phyloP scores from a whole-genome alignment of 257 asterid species.

The Solanum corneliomulleri region DNA sequence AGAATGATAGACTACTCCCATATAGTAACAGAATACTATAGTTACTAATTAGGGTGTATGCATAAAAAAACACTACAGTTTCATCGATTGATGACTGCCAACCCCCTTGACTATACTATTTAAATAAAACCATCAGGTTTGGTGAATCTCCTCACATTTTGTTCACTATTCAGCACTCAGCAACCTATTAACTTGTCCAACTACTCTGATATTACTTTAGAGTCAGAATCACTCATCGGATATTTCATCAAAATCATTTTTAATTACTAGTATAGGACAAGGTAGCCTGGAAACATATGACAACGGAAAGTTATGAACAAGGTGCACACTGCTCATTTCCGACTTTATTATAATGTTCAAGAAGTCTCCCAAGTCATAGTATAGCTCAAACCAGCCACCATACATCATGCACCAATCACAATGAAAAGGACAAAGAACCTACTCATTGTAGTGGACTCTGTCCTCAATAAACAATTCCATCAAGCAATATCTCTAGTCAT shows the following conservation, averaged over 20 bases:
- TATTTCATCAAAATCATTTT: neutral
- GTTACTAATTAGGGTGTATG: neutral
- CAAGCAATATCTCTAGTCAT: slow-evolving; percentile 31
- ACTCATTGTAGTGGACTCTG: slow-evolving; percentile 37
- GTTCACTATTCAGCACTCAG: neutral
- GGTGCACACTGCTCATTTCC: slow-evolving; percentile 18
- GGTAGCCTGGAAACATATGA: slow-evolving; percentile 1
- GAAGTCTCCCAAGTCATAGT: slow-evolving; percentile 7
- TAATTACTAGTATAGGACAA: neutral
- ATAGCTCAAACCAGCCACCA: slow-evolving; percentile 16
- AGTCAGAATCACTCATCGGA: neutral
- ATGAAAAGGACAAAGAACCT: slow-evolving; percentile 33
- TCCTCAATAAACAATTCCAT: slow-evolving; percentile 35
- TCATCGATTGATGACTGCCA: neutral
- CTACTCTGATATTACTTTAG: neutral
- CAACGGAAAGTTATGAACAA: neutral
- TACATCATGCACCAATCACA: slow-evolving; percentile 16
- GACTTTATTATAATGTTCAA: slow-evolving; percentile 12
- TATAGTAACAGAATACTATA: neutral
- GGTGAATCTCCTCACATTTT: neutral
- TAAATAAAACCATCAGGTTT: neutral
- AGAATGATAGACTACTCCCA: neutral
- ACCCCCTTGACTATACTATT: neutral
- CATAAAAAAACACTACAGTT: neutral
- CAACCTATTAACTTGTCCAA: neutral